Evolutionary conservation across 2,329 filamentous ascomycete species (phyloP).

Genomic region (Aspergillus sp.): DNA sequence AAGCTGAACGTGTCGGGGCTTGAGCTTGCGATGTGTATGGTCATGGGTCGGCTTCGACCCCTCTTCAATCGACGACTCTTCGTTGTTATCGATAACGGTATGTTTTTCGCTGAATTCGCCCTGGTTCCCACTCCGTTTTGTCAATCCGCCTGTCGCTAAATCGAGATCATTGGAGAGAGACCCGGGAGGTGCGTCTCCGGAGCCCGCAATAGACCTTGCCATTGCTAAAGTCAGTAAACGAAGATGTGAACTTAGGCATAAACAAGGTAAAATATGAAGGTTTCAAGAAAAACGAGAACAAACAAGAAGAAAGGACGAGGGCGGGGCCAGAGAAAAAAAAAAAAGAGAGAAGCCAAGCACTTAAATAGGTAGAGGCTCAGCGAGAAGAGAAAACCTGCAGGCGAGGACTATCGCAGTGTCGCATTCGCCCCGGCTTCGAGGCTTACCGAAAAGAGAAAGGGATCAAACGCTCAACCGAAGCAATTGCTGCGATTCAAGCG

Average conservation of each 20-base stretch:
- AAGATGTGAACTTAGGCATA: not conserved
- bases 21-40: constrained; percentile 47
- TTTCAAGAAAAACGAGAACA: not conserved
- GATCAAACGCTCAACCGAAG: not conserved
- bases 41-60: constrained; percentile 33
- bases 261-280: not conserved
- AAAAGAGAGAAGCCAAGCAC: constrained; percentile 3
- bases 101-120: constrained; percentile 25
- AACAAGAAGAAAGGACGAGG: constrained; percentile 7
- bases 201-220: constrained; percentile 2
- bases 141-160: constrained; percentile 17
- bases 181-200: constrained; percentile 14
- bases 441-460: constrained; percentile 14
- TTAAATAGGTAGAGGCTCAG: constrained; percentile 4
- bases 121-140: constrained; percentile 16
- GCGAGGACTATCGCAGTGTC: not conserved
- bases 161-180: constrained; percentile 23
- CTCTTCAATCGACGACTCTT: constrained; percentile 30
- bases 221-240: constrained; percentile 7
- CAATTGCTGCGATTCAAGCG: not conserved
- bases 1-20: constrained; percentile 51
- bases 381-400: constrained; percentile 4
- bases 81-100: constrained; percentile 21
- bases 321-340: not conserved
- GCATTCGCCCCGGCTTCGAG: not conserved